Conservation (phyloP, 228 moss, liverwort and hornwort genomes). For the Sphagnum magellanicum region DNA sequence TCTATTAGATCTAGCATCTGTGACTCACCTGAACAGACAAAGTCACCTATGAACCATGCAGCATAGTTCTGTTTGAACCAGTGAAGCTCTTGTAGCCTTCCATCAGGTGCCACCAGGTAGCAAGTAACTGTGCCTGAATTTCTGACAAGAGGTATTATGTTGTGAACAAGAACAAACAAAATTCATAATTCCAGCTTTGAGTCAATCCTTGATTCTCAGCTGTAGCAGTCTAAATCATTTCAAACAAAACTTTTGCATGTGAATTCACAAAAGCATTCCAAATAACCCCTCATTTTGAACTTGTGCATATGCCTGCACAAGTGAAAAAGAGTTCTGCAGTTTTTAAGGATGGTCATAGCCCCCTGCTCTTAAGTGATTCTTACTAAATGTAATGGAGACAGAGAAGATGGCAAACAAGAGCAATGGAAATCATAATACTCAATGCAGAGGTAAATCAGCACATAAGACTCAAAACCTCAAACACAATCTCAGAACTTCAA, state of each 20-base stretch:
- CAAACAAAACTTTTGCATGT: neutral
- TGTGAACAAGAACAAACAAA: neutral
- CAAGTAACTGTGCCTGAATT: slow-evolving; percentile 25
- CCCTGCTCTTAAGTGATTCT: neutral
- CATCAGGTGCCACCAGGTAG: slow-evolving; percentile 50
- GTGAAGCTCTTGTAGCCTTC: slow-evolving; percentile 53
- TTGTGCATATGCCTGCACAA: too few relatives aligned
- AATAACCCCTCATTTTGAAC: too few relatives aligned
- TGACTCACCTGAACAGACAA: slow-evolving; percentile 47
- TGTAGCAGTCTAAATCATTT: neutral
- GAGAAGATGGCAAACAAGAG: neutral
- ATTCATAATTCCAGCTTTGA: neutral
- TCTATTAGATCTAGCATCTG: too few relatives aligned
- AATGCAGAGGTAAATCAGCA: neutral
- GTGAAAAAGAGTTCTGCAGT: too few relatives aligned
- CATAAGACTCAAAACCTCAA: neutral
- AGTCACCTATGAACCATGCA: slow-evolving; percentile 67
- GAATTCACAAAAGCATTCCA: too few relatives aligned
- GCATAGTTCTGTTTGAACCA: slow-evolving; percentile 73
- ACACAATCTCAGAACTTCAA: too few relatives aligned
- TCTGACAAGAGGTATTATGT: neutral
- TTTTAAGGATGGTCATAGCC: too few relatives aligned
- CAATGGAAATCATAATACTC: neutral
- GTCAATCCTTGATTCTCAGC: neutral
- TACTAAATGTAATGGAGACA: neutral